Evolutionary conservation across 805 yeast species (phyloP).

Genomic region (Deakozyma indianensis): DNA sequence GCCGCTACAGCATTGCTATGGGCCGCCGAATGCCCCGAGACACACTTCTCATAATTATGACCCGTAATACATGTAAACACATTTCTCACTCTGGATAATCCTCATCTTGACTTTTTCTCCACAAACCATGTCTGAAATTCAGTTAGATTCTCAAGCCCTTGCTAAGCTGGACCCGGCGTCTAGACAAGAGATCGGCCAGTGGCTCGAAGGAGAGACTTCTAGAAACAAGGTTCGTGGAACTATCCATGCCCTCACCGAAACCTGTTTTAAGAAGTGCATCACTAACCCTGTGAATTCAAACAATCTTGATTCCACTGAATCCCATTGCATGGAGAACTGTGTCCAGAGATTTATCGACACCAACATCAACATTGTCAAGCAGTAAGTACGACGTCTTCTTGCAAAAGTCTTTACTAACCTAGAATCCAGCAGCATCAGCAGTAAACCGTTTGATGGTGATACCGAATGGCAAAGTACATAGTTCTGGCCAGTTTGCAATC

Average conservation of each 20-base stretch:
- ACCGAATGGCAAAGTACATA: too few species aligned
- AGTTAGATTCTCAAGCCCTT: conserved; percentile 9
- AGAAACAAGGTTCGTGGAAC: conserved; percentile 68
- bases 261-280: conserved; percentile 83
- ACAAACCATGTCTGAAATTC: background rate
- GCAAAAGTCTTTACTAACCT: background rate
- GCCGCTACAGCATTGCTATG: too few species aligned
- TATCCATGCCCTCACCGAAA: conserved; percentile 76
- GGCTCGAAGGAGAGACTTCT: conserved; percentile 71
- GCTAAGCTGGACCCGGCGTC: conserved; percentile 48
- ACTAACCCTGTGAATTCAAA: conserved; percentile 22
- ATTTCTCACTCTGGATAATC: too few species aligned
- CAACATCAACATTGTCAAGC: conserved; percentile 65
- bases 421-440: background rate
- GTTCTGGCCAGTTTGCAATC: too few species aligned
- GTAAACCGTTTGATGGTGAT: too few species aligned
- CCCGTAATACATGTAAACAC: too few species aligned
- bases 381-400: background rate
- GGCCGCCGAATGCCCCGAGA: too few species aligned
- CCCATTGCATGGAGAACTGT: conserved; percentile 64
- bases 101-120: too few species aligned
- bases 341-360: conserved; percentile 78
- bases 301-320: conserved; percentile 44
- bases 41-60: too few species aligned
- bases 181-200: conserved; percentile 57